Base-by-base conservation (phyloP, 345 rosid genomes). In the Eutrema japonicum region DNA sequence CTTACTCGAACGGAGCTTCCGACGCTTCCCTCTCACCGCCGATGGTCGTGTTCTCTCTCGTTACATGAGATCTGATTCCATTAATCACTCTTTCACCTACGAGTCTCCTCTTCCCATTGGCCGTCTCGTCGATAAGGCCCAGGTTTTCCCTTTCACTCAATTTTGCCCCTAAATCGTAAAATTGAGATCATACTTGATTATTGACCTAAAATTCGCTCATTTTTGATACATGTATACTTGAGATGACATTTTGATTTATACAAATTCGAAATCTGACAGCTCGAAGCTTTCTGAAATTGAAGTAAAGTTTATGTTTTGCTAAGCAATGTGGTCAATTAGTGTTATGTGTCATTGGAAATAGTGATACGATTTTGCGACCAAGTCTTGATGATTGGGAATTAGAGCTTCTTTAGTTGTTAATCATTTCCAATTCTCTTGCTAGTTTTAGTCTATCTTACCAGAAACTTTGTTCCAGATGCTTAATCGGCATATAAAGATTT, bases 31-130 rank as follows among this genome's bases (percentile, higher is more conserved):
- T 29, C 97, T 92, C 58, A 92, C 98, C 33, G 98, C 99, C 36
- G 98, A 92, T 74, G 98, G 99, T 6, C 96, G 99, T 43, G 99
- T 95, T 26, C 87, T 95, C 26, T 92, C 98, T 16, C 93, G 98
- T 12, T 95, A 90, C 66, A 90, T 95, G 99, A 87, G 99, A 55
- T 85, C 96, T 49, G 99, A 95, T 73, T 92, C 98, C 7, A 90
- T 95, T 47, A 95, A 92, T 67, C 87, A 95, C 77, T 74, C 83
- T 8, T 95, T 87, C 76, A 90, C 96, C 51, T 95, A 90, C 70
- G 98, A 95, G 78, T 85, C 98, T 12, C 94, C 92, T 10, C 96
- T 95, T 50, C 99, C 98, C 1, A 98, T 95, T 8, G 98, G 99
- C 22, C 87, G 99, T 9, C 91, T 95, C 45, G 99, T 92, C 2